These are phyloP conservation scores for Rhodomyrtus tomentosa DNA, from an alignment of 345 rosid genomes.

Conservation along the genomic window DNA sequence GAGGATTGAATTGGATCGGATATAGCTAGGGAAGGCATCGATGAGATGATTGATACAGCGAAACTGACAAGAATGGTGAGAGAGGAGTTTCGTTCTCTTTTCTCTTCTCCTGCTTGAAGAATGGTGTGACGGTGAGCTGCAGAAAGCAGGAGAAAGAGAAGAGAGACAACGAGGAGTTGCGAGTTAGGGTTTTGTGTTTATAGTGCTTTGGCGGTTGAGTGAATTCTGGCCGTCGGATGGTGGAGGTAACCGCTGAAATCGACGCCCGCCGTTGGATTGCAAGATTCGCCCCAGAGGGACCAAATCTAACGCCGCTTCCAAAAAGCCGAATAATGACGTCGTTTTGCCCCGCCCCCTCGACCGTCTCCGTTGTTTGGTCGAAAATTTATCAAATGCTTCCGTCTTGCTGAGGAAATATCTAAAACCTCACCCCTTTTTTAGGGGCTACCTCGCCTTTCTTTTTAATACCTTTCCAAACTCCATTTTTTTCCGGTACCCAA, in stretches of 20 bases:
- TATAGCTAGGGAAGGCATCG: constrained; percentile 46
- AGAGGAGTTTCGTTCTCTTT: constrained; percentile 11
- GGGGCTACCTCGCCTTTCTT: too few relatives aligned
- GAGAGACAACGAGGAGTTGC: neutral
- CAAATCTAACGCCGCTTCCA: neutral
- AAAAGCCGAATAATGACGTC: neutral
- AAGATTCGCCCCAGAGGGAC: neutral
- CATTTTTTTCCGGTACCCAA: too few relatives aligned
- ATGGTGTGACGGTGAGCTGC: constrained; percentile 7
- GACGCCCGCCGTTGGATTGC: constrained; percentile 13
- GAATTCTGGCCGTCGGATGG: constrained; percentile 22
- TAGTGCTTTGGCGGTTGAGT: neutral
- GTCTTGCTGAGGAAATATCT: neutral
- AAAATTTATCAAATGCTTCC: neutral
- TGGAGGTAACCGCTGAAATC: neutral
- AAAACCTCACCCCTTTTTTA: neutral
- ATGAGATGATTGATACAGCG: neutral
- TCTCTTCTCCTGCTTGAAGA: constrained; percentile 2
- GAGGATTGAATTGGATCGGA: neutral
- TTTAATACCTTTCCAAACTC: too few relatives aligned
- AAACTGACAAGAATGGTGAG: neutral
- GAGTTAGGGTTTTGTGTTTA: constrained; percentile 18
- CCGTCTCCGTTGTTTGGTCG: neutral
- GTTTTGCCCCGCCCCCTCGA: neutral
- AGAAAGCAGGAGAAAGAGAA: constrained; percentile 27